Evolutionary conservation across 352 stramenopile genomes (phyloP).

Genomic region (Phytophthora fragariaefolia): DNA sequence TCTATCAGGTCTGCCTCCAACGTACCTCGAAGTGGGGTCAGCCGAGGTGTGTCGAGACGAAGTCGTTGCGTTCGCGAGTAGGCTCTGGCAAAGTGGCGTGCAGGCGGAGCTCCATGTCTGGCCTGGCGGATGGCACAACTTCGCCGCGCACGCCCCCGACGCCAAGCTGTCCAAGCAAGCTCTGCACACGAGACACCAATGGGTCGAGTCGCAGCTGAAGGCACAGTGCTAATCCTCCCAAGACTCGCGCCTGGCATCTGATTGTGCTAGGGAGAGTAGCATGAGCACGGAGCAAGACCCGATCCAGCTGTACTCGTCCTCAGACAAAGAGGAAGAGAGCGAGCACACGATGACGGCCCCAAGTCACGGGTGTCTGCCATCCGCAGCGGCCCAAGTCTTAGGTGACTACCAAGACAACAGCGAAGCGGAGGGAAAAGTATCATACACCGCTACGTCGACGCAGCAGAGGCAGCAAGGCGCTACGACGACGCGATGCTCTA

Average conservation of each 20-base stretch:
- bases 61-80: constrained; percentile 34
- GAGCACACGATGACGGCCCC: neutral
- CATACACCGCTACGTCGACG: constrained; percentile 1
- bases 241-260: neutral
- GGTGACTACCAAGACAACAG: constrained; percentile 5
- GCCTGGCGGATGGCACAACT: constrained; percentile 35
- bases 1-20: constrained; percentile 23
- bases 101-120: constrained; percentile 36
- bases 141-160: constrained; percentile 21
- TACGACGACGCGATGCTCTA: constrained; percentile 8
- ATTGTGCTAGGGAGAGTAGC: neutral
- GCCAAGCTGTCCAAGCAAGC: constrained; percentile 32
- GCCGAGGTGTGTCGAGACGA: constrained; percentile 36
- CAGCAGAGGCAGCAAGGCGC: constrained; percentile 1
- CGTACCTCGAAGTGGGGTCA: constrained; percentile 34
- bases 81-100: constrained; percentile 26
- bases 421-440: constrained; percentile 13
- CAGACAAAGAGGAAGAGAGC: constrained; percentile 3
- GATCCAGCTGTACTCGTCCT: constrained; percentile 14
- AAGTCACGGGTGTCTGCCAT: neutral
- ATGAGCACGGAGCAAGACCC: constrained; percentile 13
- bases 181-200: constrained; percentile 25
- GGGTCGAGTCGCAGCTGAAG: constrained; percentile 28
- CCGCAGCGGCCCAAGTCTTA: neutral
- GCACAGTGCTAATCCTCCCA: neutral